Base-by-base conservation (phyloP, 768 basidiomycete genomes). In the Amanita thiersii region DNA sequence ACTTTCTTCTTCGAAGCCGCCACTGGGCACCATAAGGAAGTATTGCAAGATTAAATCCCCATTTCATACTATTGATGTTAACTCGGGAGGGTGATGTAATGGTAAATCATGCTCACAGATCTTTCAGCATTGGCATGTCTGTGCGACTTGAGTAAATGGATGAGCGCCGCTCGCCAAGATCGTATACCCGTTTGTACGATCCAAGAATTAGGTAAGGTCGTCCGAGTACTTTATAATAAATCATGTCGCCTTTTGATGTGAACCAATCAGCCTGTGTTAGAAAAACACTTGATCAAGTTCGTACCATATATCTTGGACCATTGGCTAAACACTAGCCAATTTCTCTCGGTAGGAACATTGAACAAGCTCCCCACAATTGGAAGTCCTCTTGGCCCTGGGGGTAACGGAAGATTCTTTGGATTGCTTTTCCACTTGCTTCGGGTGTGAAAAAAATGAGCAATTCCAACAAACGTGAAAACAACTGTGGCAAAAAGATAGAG, bases 281-380 rank as follows among this genome's bases (percentile, higher is more conserved):
- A n/a, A n/a, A n/a, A 3, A 8, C 6, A 4, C 18, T n/a, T 8
- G 10, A 5, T 7, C 5, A 17, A 5, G 17, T 8, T 3, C 52
- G 9, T 25, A 53, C 55, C 52, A 39, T 56, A 51, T 34, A 30
- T 45, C 40, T 52, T 49, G 20, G 36, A 48, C 51, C 50, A 53
- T 18, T 49, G 10, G 19, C 48, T 37, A 28, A 50, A 58, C 11
- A 44, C 49, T 20, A 51, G 21, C 55, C 56, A 56, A 12, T 50
- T 45, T 25, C 49, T 49, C 10, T 45, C 49, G 14, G 41, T 43
- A 2, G 54, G 47, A 10, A 52, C 33, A 19, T 54, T 46, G 12
- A 50, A 39, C 19, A 49, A 35, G 45, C 50, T 54, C 1, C 54
- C 56, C 3, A 56, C 47, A 2, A 56, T 35, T 4, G 54, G 51